Evolutionary conservation across 495 filamentous ascomycete genomes (phyloP).

Genomic region (Lasiosphaeria miniovina): DNA sequence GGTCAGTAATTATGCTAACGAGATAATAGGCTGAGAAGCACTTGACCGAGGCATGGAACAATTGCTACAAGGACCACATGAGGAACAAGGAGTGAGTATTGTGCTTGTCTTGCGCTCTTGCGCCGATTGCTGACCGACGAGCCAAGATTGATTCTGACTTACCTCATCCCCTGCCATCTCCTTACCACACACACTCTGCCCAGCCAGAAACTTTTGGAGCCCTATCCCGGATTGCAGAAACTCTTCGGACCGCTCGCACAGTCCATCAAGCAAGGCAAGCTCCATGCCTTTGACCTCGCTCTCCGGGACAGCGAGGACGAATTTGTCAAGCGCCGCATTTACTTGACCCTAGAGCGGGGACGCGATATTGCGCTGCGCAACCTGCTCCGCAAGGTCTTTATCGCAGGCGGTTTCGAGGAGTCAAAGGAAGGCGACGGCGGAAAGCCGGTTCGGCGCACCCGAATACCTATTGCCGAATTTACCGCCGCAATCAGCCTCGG

Average conservation of each 20-base stretch:
- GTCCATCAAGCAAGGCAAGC: conserved; percentile 78
- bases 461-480: conserved; percentile 80
- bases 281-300: conserved; percentile 79
- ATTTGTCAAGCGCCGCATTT: conserved; percentile 93
- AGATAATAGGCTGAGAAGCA: conserved; percentile 67
- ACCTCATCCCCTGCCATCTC: conserved; percentile 87
- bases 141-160: conserved; percentile 81
- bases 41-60: conserved; percentile 70
- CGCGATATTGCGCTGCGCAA: conserved; percentile 90
- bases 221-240: conserved; percentile 71
- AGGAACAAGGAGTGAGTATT: conserved; percentile 73
- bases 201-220: conserved; percentile 61
- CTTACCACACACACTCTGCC: conserved; percentile 84
- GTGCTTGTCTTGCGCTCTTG: not conserved
- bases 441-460: conserved; percentile 61
- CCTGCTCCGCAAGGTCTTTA: conserved; percentile 82
- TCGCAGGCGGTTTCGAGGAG: conserved; percentile 75
- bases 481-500: conserved; percentile 55
- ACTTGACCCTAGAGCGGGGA: conserved; percentile 86
- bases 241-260: conserved; percentile 73
- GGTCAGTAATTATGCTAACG: conserved; percentile 18
- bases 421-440: conserved; percentile 58
- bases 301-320: conserved; percentile 76
- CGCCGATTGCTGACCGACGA: conserved; percentile 9
- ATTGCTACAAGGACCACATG: conserved; percentile 67